Conservation (phyloP, 2,329 filamentous ascomycete genomes). For the Atkinsonella texensis region DNA sequence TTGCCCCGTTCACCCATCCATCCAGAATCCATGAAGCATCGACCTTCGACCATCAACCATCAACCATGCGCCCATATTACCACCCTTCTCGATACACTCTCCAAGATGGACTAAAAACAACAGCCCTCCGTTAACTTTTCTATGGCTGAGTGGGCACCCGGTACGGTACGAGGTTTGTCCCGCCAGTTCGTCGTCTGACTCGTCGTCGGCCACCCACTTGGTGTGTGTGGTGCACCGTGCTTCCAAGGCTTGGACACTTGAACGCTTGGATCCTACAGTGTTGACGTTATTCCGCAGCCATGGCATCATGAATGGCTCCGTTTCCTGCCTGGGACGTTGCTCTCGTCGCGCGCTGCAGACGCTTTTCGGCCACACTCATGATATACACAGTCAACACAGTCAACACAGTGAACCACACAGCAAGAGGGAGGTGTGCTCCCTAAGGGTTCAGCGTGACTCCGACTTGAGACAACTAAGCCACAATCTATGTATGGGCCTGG, state of each 20-base stretch:
- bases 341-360: not conserved
- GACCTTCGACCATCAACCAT: too few relatives aligned
- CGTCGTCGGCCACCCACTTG: not conserved
- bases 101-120: constrained; percentile 1
- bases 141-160: constrained; percentile 1
- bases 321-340: not conserved
- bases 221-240: not conserved
- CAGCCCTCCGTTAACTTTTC: not conserved
- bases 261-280: too few relatives aligned
- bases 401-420: not conserved
- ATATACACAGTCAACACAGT: too few relatives aligned
- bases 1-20: not conserved
- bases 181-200: constrained; percentile 8
- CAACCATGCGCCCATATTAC: not conserved
- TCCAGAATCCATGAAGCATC: too few relatives aligned
- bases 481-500: constrained; percentile 11
- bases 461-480: constrained; percentile 25
- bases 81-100: constrained; percentile 2
- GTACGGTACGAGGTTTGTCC: constrained; percentile 9
- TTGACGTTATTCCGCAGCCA: not conserved
- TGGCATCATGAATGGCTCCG: not conserved
- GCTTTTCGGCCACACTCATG: not conserved
- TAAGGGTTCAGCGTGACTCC: constrained; percentile 23
- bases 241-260: not conserved
- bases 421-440: constrained; percentile 12